A percentile compares a stretch with the other conserved stretches of the same genome.
phyloP scores from a whole-genome alignment of 2,329 filamentous ascomycete species.

The Fusarium bulbicola region DNA sequence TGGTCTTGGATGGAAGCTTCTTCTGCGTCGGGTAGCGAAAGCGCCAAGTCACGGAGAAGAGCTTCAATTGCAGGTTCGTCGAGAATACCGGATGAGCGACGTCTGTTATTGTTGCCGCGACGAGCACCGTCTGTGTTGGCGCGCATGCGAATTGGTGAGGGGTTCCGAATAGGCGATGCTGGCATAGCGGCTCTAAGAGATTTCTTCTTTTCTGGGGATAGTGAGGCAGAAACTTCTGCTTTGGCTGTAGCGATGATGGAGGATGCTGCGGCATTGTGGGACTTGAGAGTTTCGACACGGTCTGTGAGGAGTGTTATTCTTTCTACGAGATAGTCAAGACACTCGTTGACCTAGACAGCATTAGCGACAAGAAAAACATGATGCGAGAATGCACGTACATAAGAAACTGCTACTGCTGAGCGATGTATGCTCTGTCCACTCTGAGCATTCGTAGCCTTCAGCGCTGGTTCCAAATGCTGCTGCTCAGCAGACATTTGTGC shows the following conservation, averaged over 20 bases:
- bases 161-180: conserved; percentile 49
- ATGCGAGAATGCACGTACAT: conserved; percentile 51
- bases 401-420: conserved; percentile 58
- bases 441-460: conserved; percentile 55
- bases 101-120: conserved; percentile 26
- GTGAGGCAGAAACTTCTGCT: conserved; percentile 51
- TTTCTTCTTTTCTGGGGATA: conserved; percentile 36
- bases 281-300: conserved; percentile 56
- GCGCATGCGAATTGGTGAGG: conserved; percentile 49
- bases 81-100: conserved; percentile 50
- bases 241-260: conserved; percentile 55
- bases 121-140: conserved; percentile 37
- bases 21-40: conserved; percentile 51
- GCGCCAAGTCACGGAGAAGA: conserved; percentile 58
- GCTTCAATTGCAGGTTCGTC: conserved; percentile 55
- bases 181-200: conserved; percentile 37
- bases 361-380: conserved; percentile 25
- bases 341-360: conserved; percentile 57
- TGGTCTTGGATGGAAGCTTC: conserved; percentile 39
- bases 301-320: conserved; percentile 54
- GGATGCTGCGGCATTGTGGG: conserved; percentile 54
- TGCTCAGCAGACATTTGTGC: conserved; percentile 77
- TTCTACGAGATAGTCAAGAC: conserved; percentile 60
- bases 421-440: conserved; percentile 55
- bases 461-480: conserved; percentile 70